Base-by-base conservation (phyloP, 352 stramenopile species). In the Thalassiosira exigua region DNA sequence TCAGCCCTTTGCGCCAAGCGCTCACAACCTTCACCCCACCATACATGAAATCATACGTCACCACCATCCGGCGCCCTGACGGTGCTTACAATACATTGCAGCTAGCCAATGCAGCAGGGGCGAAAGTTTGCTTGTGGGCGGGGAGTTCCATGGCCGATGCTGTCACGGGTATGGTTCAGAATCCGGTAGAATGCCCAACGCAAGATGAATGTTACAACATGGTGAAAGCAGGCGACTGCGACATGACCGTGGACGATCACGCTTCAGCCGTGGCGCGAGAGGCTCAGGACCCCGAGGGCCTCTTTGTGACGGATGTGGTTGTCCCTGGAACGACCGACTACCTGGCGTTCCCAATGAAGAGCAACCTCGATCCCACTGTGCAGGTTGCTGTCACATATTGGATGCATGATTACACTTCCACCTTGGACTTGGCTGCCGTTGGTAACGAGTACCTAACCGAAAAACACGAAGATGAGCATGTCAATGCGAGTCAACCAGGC, bases 171-270 rank as follows among this genome's bases (percentile, higher is more conserved):
- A n/a, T n/a, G n/a, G n/a, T n/a, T n/a, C n/a, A n/a, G n/a, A 48
- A 48, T 48, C 39, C 39, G 11, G 39, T 48, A n/a, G 39, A 48
- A 48, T 48, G 39, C n/a, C 11, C 11, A 17, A n/a, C 11, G 11
- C 39, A 48, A n/a, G 39, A 48, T n/a, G n/a, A 17, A n/a, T 48
- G 39, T 48, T 48, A 48, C 39, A 48, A 48, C 39, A 48, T 48
- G 39, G 39, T 48, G n/a, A 48, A 48, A 48, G 39, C 11, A 48
- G 39, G 39, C 39, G 11, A 17, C 11, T 48, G 39, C n/a, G 39
- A 48, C n/a, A 48, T 48, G 39, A 48, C 39, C n/a, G 39, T 48
- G 39, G 39, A 48, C n/a, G 39, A n/a, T 48, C 39, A 48, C n/a
- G 11, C n/a, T 11, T 48, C 39, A n/a, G 39, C 39, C 11, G 11